These are phyloP conservation scores for Paraphoma sp. DNA, from an alignment of 2,329 filamentous ascomycete species.

Conservation along the genomic window DNA sequence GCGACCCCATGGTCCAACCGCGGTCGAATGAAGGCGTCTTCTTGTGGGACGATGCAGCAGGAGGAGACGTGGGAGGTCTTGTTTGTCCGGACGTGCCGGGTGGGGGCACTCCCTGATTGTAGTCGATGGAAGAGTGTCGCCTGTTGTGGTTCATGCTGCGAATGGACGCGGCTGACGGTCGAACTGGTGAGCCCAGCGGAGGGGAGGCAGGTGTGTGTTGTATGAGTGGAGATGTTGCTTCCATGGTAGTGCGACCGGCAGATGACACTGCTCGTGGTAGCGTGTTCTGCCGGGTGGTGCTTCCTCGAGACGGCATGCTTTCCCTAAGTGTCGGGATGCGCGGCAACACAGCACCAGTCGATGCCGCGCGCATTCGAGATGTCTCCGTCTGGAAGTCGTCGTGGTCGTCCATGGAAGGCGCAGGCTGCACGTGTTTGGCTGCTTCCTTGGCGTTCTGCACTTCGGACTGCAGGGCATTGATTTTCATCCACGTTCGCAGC, in stretches of 20 bases:
- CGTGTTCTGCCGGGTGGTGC: constrained; percentile 29
- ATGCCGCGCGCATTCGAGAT: constrained; percentile 55
- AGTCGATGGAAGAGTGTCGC: constrained; percentile 87
- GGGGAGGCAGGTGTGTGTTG: constrained; percentile 52
- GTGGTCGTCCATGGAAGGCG: constrained; percentile 38
- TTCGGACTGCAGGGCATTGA: constrained; percentile 89
- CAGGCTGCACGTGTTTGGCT: constrained; percentile 42
- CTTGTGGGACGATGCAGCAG: constrained; percentile 50
- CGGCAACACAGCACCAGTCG: constrained; percentile 48
- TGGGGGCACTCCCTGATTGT: constrained; percentile 51
- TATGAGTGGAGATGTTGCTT: constrained; percentile 52
- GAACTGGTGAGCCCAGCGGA: constrained; percentile 50
- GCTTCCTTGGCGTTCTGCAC: constrained; percentile 64
- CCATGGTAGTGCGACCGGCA: constrained; percentile 40
- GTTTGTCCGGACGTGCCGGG: constrained; percentile 24
- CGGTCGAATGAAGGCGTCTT: constrained; percentile 67
- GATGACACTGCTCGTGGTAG: constrained; percentile 42
- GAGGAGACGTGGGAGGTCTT: constrained; percentile 26
- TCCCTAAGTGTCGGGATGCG: constrained; percentile 48
- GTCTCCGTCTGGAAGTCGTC: constrained; percentile 47
- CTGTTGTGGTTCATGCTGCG: constrained; percentile 83
- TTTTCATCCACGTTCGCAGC: constrained; percentile 95
- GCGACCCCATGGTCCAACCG: constrained; percentile 62
- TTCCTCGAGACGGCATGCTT: constrained; percentile 34
- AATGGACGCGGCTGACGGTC: constrained; percentile 81